These are phyloP conservation scores for Pinus tabuliformis DNA, from an alignment of 75 land plant genomes.

Conservation along the genomic window DNA sequence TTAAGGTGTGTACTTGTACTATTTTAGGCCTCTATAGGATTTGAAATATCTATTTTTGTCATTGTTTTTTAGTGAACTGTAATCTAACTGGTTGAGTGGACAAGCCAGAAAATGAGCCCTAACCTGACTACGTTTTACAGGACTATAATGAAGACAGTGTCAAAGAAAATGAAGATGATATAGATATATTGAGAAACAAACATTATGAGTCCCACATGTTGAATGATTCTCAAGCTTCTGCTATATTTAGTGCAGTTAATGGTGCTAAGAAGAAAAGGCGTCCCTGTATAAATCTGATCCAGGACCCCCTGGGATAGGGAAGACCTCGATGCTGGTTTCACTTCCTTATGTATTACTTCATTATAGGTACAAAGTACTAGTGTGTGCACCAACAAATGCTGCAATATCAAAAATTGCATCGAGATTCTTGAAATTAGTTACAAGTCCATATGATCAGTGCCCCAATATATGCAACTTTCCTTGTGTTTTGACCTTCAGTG, in stretches of 20 bases:
- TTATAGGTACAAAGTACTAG: too few species aligned
- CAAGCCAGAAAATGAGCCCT: neutral
- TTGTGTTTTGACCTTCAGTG: slow-evolving; percentile 24
- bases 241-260: too few species aligned
- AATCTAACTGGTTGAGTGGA: neutral
- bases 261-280: too few species aligned
- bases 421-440: slow-evolving; percentile 28
- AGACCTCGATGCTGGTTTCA: too few species aligned
- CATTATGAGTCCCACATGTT: slow-evolving; percentile 15
- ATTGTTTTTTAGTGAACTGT: neutral
- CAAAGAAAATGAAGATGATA: slow-evolving; percentile 7
- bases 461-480: neutral
- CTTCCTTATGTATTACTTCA: too few species aligned
- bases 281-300: too few species aligned
- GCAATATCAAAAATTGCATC: slow-evolving; percentile 40
- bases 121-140: slow-evolving; percentile 3
- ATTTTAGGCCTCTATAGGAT: neutral
- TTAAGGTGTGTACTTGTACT: slow-evolving; percentile 14
- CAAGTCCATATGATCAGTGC: neutral
- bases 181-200: neutral
- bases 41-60: neutral
- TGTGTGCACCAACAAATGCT: slow-evolving; percentile 76
- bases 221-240: too few species aligned
- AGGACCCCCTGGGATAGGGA: too few species aligned
- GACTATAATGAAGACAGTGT: neutral